Conservation (phyloP, 768 basidiomycete species). For the Serendipita sp. region DNA sequence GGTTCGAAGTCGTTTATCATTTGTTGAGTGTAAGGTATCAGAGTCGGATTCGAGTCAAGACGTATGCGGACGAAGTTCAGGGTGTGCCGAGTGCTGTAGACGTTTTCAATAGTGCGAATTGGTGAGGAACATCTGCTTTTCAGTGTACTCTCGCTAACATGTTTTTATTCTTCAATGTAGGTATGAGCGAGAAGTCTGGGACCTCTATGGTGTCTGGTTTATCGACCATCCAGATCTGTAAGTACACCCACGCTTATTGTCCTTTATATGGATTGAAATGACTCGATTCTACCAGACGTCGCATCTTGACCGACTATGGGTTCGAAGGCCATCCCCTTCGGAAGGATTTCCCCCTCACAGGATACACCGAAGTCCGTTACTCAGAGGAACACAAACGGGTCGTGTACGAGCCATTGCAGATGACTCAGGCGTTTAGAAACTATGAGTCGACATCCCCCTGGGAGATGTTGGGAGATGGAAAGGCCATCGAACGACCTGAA, state of each 20-base stretch:
- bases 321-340: conserved; percentile 95
- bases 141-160: conserved; percentile 4
- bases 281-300: conserved; percentile 38
- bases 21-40: conserved; percentile 63
- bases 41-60: conserved; percentile 88
- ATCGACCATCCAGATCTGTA: conserved; percentile 89
- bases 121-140: conserved; percentile 28
- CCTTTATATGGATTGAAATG: conserved; percentile 6
- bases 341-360: conserved; percentile 98
- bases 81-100: conserved; percentile 69
- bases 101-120: conserved; percentile 83
- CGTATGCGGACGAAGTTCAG: conserved; percentile 85
- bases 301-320: conserved; percentile 96
- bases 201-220: conserved; percentile 95
- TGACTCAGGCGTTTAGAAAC: conserved; percentile 98
- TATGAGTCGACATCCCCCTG: conserved; percentile 87
- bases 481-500: conserved; percentile 39
- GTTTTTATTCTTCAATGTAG: conserved; percentile 20
- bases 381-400: conserved; percentile 96
- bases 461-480: conserved; percentile 78
- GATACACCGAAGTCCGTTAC: conserved; percentile 96
- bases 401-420: conserved; percentile 91
- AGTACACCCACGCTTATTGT: conserved; percentile 19
- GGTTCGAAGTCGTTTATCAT: conserved; percentile 97
- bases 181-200: conserved; percentile 98